These are phyloP conservation scores for Suhomyces bribrorum DNA, from an alignment of 1,139 yeast genomes.

Conservation along the genomic window DNA sequence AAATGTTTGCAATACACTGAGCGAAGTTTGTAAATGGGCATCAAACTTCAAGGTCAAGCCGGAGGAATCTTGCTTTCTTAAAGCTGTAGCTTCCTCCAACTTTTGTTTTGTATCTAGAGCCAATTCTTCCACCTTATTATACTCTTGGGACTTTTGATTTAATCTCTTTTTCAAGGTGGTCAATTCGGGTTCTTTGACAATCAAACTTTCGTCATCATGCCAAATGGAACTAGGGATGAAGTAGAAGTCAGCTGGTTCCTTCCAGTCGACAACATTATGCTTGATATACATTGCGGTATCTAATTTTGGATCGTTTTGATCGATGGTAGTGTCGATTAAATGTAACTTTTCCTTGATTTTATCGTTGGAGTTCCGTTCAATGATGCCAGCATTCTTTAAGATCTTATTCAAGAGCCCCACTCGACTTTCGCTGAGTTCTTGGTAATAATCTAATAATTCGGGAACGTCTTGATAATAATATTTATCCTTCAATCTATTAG, in stretches of 20 bases:
- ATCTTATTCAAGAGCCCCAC: slow-evolving; percentile 72
- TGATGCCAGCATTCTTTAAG: slow-evolving; percentile 60
- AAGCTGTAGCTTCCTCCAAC: slow-evolving; percentile 49
- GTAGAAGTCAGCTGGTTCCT: slow-evolving; percentile 81
- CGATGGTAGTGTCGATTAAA: slow-evolving; percentile 57
- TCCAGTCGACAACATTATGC: slow-evolving; percentile 77
- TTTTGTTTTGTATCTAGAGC: slow-evolving; percentile 52
- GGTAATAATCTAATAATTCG: slow-evolving; percentile 81
- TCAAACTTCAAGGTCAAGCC: slow-evolving; percentile 51
- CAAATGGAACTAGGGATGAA: slow-evolving; percentile 90
- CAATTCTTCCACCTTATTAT: slow-evolving; percentile 42
- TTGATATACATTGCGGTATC: slow-evolving; percentile 92
- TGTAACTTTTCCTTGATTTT: slow-evolving; percentile 55
- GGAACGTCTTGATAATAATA: slow-evolving; percentile 93
- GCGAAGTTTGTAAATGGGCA: slow-evolving; percentile 54
- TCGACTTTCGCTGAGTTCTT: slow-evolving; percentile 80
- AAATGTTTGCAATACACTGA: slow-evolving; percentile 60
- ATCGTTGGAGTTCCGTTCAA: slow-evolving; percentile 63
- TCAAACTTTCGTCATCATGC: slow-evolving; percentile 91
- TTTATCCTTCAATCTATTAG: slow-evolving; percentile 90
- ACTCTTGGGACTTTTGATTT: slow-evolving; percentile 48
- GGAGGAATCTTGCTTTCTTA: slow-evolving; percentile 33
- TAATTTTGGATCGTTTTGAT: slow-evolving; percentile 69
- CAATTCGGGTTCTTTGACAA: slow-evolving; percentile 63
- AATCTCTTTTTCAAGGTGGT: slow-evolving; percentile 63